Base-by-base conservation (phyloP, 2,329 filamentous ascomycete species). In the Fusarium temperatum region DNA sequence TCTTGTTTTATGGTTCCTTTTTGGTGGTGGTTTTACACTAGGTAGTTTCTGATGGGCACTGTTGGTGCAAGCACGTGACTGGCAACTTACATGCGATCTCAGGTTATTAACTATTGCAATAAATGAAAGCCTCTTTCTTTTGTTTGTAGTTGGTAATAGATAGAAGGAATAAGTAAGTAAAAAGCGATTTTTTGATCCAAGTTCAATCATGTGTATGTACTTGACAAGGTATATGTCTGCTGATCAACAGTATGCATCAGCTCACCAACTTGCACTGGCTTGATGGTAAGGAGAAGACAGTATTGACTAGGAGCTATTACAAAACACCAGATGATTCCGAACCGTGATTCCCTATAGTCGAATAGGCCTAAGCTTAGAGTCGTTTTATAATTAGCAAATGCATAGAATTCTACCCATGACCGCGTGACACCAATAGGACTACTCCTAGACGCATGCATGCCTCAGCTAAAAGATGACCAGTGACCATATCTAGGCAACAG, bases 391-490 rank as follows among this genome's bases (percentile, higher is more conserved):
- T n/a, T 41, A 41, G 22, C 6, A 32, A 22, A 39, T 26, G 24
- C 13, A 38, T 17, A 28, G n/a, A 10, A 24, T 20, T 15, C n/a
- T 24, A 8, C 35, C 5, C 18, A 54, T 38, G 24, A 4, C 32
- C 14, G 2, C 10, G n/a, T 54, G 32, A 54, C 11, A 54, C 51
- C 51, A 54, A 54, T 54, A 28, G 35, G 35, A n/a, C 35, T 28
- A 17, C 51, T 20, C 5, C 18, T 6, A 28, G 44, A 26, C 8
- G 18, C 18, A 38, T 63, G 48, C 66, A 62, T 50, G 42, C 26
- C 55, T 68, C 26, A 63, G 65, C 66, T 51, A 44, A 69, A 63
- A 56, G 65, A 69, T 69, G 32, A 69, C 47, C 24, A 17, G 32
- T 44, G 20, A 28, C 28, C 14, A 45, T 68, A 30, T 15, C 28